Evolutionary conservation across 1,139 yeast genomes (phyloP), one percentile per base, ranked within the genome.

Genomic region (Nakaseomyces delphensis): DNA sequence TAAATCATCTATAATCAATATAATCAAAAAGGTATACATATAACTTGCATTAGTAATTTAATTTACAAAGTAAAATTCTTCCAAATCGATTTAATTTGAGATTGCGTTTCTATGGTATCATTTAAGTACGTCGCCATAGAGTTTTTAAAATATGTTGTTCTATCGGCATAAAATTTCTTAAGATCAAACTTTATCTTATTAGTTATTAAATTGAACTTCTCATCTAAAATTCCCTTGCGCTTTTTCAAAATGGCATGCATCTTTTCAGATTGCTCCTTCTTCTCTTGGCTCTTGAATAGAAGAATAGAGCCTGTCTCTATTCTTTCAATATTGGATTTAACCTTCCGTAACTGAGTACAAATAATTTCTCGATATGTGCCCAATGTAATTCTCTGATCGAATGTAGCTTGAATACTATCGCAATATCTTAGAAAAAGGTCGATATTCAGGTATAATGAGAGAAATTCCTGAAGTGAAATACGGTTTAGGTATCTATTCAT

Each of bases 391-490:
- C 96, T 71, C 42, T 83, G 83, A 30, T 77, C 76, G 51, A 86
- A 78, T 1, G 83, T 77, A 39, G 74, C 69, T 51, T 83, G 74
- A 37, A 84, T 74, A 9, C 93, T 81, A 4, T 81, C 79, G 25
- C 86, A 76, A 16, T 79, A 66, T 40, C 95, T 70, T 43, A 79
- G 67, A 58, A 86, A 86, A 58, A 85, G 95, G 54, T 86, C 95
- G 38, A 86, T 67, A 1, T 94, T 83, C 37, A 83, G 74, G 1
- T 94, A 93, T 42, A 87, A 66, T 0, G 94, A 83, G 47, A 86
- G 65, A 57, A 83, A 77, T 53, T 86, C 95, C 59, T 84, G 94
- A 57, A 82, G 61, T 49, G 84, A 79, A 46, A 82, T 76, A 41
- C 95, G 73, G 47, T 79, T 85, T 47, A 84, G 68, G 45, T 83